Evolutionary conservation across 2,329 filamentous ascomycete genomes (phyloP).

Genomic region (Alternaria incomplexa): DNA sequence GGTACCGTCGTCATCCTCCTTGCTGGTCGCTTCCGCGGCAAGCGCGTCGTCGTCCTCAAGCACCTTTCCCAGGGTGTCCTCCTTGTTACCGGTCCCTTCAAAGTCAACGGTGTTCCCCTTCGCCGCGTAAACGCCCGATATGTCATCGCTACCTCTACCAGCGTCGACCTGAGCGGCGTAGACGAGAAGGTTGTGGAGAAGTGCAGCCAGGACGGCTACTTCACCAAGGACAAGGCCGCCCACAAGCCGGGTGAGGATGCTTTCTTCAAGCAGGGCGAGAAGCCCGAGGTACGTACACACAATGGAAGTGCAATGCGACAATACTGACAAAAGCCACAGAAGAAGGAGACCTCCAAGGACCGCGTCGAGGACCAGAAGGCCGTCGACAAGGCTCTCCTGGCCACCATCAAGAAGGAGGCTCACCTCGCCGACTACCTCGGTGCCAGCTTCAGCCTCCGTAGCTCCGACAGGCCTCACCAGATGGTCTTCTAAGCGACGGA

Average conservation of each 20-base stretch:
- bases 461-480: conserved; percentile 99
- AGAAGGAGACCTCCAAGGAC: conserved; percentile 93
- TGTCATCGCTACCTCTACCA: conserved; percentile 88
- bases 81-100: conserved; percentile 99
- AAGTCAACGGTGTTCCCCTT: conserved; percentile 99
- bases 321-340: conserved; percentile 61
- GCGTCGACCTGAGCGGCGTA: conserved; percentile 82
- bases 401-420: conserved; percentile 98
- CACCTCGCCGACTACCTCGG: conserved; percentile 92
- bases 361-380: conserved; percentile 98
- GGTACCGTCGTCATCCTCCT: conserved; percentile 98
- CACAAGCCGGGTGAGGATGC: conserved; percentile 97
- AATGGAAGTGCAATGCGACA: background rate
- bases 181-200: conserved; percentile 77
- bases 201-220: conserved; percentile 84
- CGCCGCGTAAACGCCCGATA: conserved; percentile 91
- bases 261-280: conserved; percentile 99
- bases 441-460: conserved; percentile 97
- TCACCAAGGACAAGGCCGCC: conserved; percentile 91
- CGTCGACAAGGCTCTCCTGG: conserved; percentile 93
- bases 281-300: conserved; percentile 78
- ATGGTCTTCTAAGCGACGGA: conserved; percentile 85
- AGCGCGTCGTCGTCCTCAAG: conserved; percentile 99
- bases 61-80: conserved; percentile 96
- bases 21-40: conserved; percentile 98